Base-by-base conservation (phyloP, 1,284 basidiomycete species). In the Mycosarcoma mackinlayi region DNA sequence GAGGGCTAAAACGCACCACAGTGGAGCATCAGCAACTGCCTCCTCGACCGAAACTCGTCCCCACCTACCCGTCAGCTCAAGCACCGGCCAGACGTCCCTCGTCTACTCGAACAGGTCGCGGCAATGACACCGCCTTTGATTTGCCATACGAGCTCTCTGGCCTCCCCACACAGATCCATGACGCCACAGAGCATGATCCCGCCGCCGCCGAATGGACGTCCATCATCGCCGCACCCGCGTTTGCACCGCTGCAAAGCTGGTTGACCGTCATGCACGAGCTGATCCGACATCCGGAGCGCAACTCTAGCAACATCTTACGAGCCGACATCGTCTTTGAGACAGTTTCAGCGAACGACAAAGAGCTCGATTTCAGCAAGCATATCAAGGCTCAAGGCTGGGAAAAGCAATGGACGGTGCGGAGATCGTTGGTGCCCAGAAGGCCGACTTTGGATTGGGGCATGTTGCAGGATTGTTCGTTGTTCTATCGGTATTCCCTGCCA, bases 261-360 rank as follows among this genome's bases (percentile, higher is more conserved):
- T 41, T 61, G 10, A 38, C 27, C 13, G 68, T 75, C 8, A 78
- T 82, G 76, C 51, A 69, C 11, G 66, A 46, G 18, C 60, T 80
- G 18, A 74, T 79, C 14, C 52, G 57, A 3, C 75, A 80, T 58
- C 79, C 80, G 3, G 80, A 82, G 34, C 72, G 76, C 25, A 80
- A 74, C 37, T 75, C 71, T 25, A 63, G 71, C 19, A 77, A 65
- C 40, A 82, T 82, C 41, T 49, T 76, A 11, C 71, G 80, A 1
- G 78, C 77, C 8, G 80, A 80, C 21, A 62, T 80, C 4, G 53
- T 78, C 38, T 16, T 34, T 16, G 63, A 72, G 6, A 55, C 47
- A 4, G 11, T 34, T 14, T 16, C 33, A 14, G 19, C 18, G 35
- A 7, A 21, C 19, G 10, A 16, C 5, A 6, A 10, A n/a, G 19